Evolutionary conservation across 495 filamentous ascomycete genomes (phyloP), one percentile per base, ranked within the genome.

Genomic region (Penicillium tannophilum): DNA sequence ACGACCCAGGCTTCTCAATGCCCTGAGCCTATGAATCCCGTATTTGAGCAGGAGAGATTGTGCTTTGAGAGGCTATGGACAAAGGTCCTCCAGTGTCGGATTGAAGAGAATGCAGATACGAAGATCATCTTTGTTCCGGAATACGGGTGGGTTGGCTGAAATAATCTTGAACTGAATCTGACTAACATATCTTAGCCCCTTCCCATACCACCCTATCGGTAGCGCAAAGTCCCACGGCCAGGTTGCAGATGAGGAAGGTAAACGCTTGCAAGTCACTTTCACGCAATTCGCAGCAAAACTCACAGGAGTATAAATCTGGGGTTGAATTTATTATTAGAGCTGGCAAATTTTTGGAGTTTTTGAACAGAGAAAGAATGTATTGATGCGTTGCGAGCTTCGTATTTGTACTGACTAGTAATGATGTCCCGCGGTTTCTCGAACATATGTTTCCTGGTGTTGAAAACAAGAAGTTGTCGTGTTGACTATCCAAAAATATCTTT

Each of bases 1-100:
- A 72, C 69, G 35, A 70, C 65, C 3, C 67, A 72, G 36, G 62
- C 69, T 4, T 72, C 69, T 8, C 69, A 72, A 33, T 68, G 64
- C 30, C 69, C 69, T 0, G 64, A 72, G 7, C 69, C 69, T 4
- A 47, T 63, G 2, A 64, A 70, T 47, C 59, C 63, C 2, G 48
- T 59, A 23, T 72, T 70, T 17, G 58, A 60, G 17, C 41, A 63
- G 33, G 69, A 72, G 44, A 55, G 63, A 47, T n/a, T 55, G 6
- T 72, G 62, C 23, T 66, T 72, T 42, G 67, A 72, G 39, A 62
- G 57, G 16, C 30, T 63, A 4, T 72, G 69, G 69, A 59, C 48
- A 12, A 51, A 59, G 9, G 59, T 70, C 30, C 52, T 72, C 16
- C 48, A 63, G 36, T 26, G 24, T n/a, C 54, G 41, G 10, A 44